Base-by-base conservation (phyloP, 2,329 filamentous ascomycete genomes). In the Hymenoscyphus scutula region DNA sequence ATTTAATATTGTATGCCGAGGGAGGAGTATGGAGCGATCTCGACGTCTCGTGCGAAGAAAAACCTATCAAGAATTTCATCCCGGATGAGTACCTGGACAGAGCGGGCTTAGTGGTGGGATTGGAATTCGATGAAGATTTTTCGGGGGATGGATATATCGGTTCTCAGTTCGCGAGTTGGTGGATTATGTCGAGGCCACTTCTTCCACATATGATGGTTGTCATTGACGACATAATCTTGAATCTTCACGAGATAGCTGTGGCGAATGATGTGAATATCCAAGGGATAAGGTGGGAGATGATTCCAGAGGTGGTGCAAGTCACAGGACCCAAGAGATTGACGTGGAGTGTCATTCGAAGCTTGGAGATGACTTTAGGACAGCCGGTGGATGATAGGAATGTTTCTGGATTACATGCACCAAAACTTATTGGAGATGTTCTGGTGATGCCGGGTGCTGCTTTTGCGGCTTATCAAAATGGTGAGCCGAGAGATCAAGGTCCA, bases 11-110 rank as follows among this genome's bases (percentile, higher is more conserved):
- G 0, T 75, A 74, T 56, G 69, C 73, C 3, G 68, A 78, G 56
- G 78, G 77, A 1, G 78, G 78, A 1, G 70, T 77, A n/a, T 80
- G 75, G 73, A 76, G 70, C 29, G 78, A 79, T 53, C 67, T 79
- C 8, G 77, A 79, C 62, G 72, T 76, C 5, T 74, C 73, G 0
- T 77, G 74, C 61, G 70, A 75, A 59, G 70, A 66, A 30, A 48
- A 64, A 30, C 66, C 72, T 0, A 74, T 78, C 15, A 61, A 67
- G 5, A 64, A 74, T 1, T 79, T 76, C 76, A 69, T 80, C 5
- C 77, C 77, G 0, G 29, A 34, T 5, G 63, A 75, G 54, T 74
- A 76, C 51, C 69, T 67, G 29, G 60, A 69, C 5, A 41, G 55
- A 2, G 68, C 75, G 1, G 66, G 68, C 10, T 61, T 78, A 2